phyloP scores from a whole-genome alignment of 352 stramenopile genomes.

The Globisporangium mamillatum region DNA sequence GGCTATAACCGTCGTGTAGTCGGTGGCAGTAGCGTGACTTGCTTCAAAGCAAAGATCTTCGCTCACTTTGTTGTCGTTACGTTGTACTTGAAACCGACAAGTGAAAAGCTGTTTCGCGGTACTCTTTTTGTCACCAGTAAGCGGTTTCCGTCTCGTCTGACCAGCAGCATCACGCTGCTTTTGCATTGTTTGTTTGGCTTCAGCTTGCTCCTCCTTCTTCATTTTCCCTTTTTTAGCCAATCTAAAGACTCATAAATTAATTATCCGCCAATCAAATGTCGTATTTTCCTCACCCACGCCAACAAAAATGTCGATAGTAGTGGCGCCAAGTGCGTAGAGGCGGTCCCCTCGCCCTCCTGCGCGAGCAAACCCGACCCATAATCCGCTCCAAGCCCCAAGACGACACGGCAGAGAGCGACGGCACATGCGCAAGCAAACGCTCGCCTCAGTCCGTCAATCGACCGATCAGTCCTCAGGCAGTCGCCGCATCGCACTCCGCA shows the following conservation, averaged over 20 bases:
- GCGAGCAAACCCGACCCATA: neutral
- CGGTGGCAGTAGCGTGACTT: constrained; percentile 15
- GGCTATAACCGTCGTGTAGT: constrained; percentile 8
- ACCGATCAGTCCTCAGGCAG: neutral
- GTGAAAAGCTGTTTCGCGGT: neutral
- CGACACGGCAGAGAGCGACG: constrained; percentile 2
- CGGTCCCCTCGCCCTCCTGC: neutral
- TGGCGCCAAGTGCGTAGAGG: constrained; percentile 5
- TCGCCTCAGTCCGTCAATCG: neutral
- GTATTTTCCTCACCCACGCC: neutral
- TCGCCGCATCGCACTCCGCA: neutral
- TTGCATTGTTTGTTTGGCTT: neutral
- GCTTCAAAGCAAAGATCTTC: neutral
- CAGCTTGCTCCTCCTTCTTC: neutral
- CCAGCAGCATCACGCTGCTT: neutral
- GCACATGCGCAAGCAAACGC: neutral
- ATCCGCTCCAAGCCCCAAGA: neutral
- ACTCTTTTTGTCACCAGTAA: neutral
- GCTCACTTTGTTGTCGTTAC: neutral
- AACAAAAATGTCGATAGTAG: neutral
- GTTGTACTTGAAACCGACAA: neutral
- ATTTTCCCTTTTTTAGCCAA: constrained; percentile 5
- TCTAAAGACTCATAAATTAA: neutral
- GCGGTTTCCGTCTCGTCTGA: neutral
- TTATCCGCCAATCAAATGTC: constrained; percentile 3